Evolutionary conservation across 805 yeast species (phyloP), one percentile per base, ranked within the genome.

Genomic region (Pichia phayaonensis): DNA sequence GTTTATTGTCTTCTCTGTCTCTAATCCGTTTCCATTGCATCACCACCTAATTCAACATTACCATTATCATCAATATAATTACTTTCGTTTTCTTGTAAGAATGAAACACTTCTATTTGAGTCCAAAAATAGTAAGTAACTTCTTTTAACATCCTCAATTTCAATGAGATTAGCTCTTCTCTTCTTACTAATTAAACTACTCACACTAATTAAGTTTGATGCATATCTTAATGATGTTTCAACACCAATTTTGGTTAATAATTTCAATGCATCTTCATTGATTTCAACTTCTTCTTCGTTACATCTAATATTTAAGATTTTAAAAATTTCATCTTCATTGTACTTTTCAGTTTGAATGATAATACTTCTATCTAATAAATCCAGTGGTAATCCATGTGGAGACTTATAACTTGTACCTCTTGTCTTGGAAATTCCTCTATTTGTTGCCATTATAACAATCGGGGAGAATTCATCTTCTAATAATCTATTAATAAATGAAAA

Each of bases 311-410:
- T 83, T 55, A 94, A 80, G 61, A 94, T 94, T 24, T 83, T 76
- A 47, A 79, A 76, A 54, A 92, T 86, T 68, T 94, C 99, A 31
- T 83, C 90, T 54, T 76, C 81, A 53, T 75, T 75, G 73, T 94
- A 94, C n/a, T 95, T 90, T 55, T 87, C 74, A 6, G 99, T 94
- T 68, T 95, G 83, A 44, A 94, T 90, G 62, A 94, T 94, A 59
- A 94, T 80, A 56, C 92, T 73, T 59, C 99, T 76, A 70, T 94
- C 99, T 54, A 90, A 75, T 64, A 94, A 76, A 72, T 94, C 99
- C 13, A 96, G 85, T 29, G 99, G 99, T 56, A 92, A 81, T 39
- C 99, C 99, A 66, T 94, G 99, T 43, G 99, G 97, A 20, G 96
- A 84, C 53, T 78, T 78, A 61, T 85, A 95, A 53, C 82, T 87